Base-by-base conservation (phyloP, 805 yeast species). In the Metschnikowia rubicola region DNA sequence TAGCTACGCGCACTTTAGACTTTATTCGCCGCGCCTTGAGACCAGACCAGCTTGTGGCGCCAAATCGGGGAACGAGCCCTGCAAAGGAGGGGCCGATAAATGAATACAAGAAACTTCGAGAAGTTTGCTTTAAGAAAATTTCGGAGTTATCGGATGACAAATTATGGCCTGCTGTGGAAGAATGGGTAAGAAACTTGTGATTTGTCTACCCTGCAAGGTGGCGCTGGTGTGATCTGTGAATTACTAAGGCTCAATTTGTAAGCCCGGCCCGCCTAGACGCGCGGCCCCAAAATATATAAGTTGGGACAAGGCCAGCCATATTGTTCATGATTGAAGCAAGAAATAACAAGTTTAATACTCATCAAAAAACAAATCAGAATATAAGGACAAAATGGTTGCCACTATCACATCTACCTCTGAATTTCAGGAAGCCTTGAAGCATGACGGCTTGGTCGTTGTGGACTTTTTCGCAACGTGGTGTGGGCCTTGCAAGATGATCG, bases 401-500 rank as follows among this genome's bases (percentile, higher is more conserved):
- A 44, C 58, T 52, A 57, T 73, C 47, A 43, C 59, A 10, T 53
- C 63, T 44, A 59, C 54, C 38, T 59, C 65, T 47, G 91, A 90
- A 67, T 92, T 91, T 78, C 72, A 79, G 44, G 73, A 75, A 50
- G 85, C 83, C 56, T 78, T 85, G 62, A 59, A 69, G 49, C 75
- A 75, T 61, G 80, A 79, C 57, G 87, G 86, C 60, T 77, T 89
- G 64, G 91, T 89, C 58, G 91, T 94, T 59, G 88, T 94, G 58
- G 98, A 94, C 76, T 94, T 92, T 77, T 91, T 81, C 65, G 98
- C 98, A 61, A 83, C 91, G 52, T 94, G 98, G 97, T 92, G 99
- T 73, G 97, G 97, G 59, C 98, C 99, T 52, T 92, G 99, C 79
- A 94, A 92, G 80, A 88, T 88, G 83, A 86, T 94, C 71, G 91